Conservation (phyloP, 2,329 filamentous ascomycete genomes). For the Pseudopyricularia javanii region DNA sequence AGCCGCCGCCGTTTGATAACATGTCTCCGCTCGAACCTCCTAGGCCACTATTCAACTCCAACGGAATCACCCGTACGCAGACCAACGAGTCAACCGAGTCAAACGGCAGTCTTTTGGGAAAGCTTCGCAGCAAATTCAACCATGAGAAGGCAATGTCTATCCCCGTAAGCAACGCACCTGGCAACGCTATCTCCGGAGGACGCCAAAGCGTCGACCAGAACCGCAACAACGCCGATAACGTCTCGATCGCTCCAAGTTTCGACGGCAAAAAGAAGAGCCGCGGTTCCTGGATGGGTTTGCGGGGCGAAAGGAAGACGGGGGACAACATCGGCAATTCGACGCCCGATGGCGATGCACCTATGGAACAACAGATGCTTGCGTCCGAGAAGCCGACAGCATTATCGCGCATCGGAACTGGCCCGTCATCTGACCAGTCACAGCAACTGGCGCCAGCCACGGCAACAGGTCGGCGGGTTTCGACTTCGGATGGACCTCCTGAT, state of each 20-base stretch:
- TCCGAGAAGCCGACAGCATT: neutral
- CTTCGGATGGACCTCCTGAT: neutral
- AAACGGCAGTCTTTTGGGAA: neutral
- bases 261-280: constrained; percentile 18
- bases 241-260: constrained; percentile 13
- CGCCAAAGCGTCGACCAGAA: neutral
- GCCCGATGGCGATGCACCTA: neutral
- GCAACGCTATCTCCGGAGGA: neutral
- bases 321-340: neutral
- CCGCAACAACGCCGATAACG: neutral
- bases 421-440: neutral
- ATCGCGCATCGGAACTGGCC: neutral
- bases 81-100: constrained; percentile 5
- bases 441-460: neutral
- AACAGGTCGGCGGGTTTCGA: neutral
- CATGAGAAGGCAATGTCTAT: neutral
- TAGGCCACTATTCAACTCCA: neutral
- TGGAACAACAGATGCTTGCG: neutral
- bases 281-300: constrained; percentile 25
- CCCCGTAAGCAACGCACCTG: neutral
- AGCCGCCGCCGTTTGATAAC: neutral
- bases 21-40: constrained; percentile 2
- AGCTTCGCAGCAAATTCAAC: constrained; percentile 6
- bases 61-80: constrained; percentile 1
- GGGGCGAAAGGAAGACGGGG: constrained; percentile 5